A percentile compares a stretch with the other conserved stretches of the same genome.
Evolutionary conservation across 106 monocot genomes (phyloP).

Genomic region (Gastrodia elata): DNA sequence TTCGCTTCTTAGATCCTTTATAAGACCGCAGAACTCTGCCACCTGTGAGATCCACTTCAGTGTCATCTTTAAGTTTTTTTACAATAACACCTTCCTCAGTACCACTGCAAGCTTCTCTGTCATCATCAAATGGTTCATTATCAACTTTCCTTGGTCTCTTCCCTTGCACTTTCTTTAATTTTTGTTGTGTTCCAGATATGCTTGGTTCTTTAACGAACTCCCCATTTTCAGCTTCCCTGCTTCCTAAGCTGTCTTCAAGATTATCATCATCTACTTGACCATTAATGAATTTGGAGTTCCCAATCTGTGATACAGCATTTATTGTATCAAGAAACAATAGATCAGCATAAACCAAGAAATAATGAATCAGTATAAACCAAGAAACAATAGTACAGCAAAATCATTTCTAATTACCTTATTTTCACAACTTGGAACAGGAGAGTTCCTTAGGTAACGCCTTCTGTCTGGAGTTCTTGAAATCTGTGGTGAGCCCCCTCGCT

Average conservation of each 20-base stretch:
- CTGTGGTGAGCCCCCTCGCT: conserved; percentile 88
- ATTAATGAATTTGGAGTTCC: conserved; percentile 40
- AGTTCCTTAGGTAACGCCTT: conserved; percentile 20
- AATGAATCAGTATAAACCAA: no score
- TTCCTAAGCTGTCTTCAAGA: conserved; percentile 79
- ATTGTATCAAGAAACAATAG: conserved; percentile 7
- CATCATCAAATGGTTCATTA: conserved; percentile 57
- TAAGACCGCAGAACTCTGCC: conserved; percentile 26
- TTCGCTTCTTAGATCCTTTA: conserved; percentile 46
- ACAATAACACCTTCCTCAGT: conserved; percentile 73
- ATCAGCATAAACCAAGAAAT: conserved; percentile 8
- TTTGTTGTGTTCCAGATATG: conserved; percentile 26
- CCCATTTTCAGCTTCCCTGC: conserved; percentile 94
- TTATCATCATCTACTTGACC: conserved; percentile 33
- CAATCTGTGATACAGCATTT: conserved; percentile 46
- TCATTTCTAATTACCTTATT: conserved; percentile 39
- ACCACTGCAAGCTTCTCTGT: conserved; percentile 93
- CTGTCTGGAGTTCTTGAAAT: conserved; percentile 62
- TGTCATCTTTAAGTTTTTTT: conserved; percentile 43
- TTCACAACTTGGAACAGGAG: conserved; percentile 40
- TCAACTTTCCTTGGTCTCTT: conserved; percentile 32
- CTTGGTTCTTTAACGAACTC: conserved; percentile 41
- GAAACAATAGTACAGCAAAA: not conserved
- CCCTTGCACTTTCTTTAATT: conserved; percentile 32
- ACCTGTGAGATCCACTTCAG: conserved; percentile 23